Conservation (phyloP, 2,329 filamentous ascomycete species). For the Clarireedia paspali region DNA sequence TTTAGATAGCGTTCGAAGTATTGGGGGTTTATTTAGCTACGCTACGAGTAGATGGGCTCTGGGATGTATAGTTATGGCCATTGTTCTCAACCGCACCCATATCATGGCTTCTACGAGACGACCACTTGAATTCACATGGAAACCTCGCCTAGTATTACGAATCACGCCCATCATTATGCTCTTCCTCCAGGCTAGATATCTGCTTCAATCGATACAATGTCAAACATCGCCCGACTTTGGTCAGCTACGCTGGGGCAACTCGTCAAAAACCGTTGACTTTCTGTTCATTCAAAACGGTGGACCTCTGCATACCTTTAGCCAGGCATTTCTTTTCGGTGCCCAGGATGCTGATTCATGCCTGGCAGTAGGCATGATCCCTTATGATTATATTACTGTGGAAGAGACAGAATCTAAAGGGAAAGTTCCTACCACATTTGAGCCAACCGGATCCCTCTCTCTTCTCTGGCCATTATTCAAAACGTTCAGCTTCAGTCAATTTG, state of each 20-base stretch:
- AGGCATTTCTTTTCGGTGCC: constrained; percentile 63
- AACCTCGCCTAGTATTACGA: constrained; percentile 62
- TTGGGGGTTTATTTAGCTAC: constrained; percentile 85
- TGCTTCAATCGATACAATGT: constrained; percentile 84
- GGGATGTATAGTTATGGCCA: constrained; percentile 75
- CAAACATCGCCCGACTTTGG: constrained; percentile 75
- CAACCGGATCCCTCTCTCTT: constrained; percentile 65
- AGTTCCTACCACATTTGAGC: constrained; percentile 11
- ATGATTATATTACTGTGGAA: constrained; percentile 33
- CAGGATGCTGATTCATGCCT: constrained; percentile 68
- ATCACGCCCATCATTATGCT: constrained; percentile 65
- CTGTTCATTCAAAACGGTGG: constrained; percentile 64
- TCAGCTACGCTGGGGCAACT: constrained; percentile 60
- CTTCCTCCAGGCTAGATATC: constrained; percentile 54
- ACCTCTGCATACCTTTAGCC: constrained; percentile 65
- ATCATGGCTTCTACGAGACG: constrained; percentile 88
- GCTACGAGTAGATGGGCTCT: constrained; percentile 88
- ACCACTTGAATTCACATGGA: constrained; percentile 68
- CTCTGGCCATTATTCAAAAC: constrained; percentile 70
- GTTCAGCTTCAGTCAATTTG: constrained; percentile 68
- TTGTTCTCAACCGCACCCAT: constrained; percentile 83
- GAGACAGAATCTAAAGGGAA: constrained; percentile 1
- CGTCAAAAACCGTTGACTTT: constrained; percentile 55
- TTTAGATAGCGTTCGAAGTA: constrained; percentile 55
- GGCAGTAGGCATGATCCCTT: constrained; percentile 64